These are phyloP conservation scores for Euphorbia peplus DNA, from an alignment of 345 rosid genomes.

Conservation along the genomic window DNA sequence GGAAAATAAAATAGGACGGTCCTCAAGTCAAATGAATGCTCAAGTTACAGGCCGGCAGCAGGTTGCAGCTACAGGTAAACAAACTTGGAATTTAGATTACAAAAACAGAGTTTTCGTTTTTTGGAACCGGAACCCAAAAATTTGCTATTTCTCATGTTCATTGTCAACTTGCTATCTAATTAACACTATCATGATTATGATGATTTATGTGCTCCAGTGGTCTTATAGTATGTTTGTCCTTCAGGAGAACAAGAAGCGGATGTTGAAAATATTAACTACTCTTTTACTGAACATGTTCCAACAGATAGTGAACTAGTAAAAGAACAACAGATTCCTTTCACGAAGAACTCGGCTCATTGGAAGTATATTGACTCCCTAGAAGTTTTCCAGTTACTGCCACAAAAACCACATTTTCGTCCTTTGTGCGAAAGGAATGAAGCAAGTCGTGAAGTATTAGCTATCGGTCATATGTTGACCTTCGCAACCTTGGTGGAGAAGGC, in stretches of 20 bases:
- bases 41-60: background rate
- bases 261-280: background rate
- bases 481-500: conserved; percentile 22
- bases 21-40: background rate
- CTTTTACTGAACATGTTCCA: background rate
- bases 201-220: background rate
- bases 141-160: too few relatives aligned
- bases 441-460: conserved; percentile 37
- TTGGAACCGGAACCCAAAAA: too few relatives aligned
- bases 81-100: too few relatives aligned
- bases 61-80: background rate
- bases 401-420: conserved; percentile 40
- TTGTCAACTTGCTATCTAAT: too few relatives aligned
- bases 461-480: conserved; percentile 38
- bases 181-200: background rate
- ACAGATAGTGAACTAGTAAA: background rate
- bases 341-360: conserved; percentile 24
- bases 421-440: conserved; percentile 17
- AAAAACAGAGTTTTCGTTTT: background rate
- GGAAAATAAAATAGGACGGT: background rate
- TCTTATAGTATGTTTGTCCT: background rate
- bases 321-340: conserved; percentile 11
- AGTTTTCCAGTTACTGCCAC: conserved; percentile 30
- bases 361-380: conserved; percentile 28
- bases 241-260: background rate